phyloP scores from a whole-genome alignment of 2,329 filamentous ascomycete species.

The Fusarium sp. region DNA sequence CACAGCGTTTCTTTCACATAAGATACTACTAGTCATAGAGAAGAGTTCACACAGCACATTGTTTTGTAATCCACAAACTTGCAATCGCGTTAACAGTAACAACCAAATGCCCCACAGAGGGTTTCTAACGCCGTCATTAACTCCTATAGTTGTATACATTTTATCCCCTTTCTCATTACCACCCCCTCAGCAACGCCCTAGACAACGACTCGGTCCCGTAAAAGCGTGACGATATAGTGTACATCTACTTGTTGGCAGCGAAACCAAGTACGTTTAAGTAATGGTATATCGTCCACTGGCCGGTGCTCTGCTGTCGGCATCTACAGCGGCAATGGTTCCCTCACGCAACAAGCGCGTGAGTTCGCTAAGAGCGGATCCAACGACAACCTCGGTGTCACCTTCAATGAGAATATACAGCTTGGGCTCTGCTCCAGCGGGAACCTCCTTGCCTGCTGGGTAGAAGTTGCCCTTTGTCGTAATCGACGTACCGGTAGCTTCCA shows the following conservation, averaged over 20 bases:
- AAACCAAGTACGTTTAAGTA: constrained; percentile 62
- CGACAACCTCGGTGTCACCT: constrained; percentile 92
- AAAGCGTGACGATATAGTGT: background rate
- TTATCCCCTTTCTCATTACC: constrained; percentile 2
- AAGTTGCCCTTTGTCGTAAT: constrained; percentile 98
- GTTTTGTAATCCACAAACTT: background rate
- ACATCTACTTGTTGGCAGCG: background rate
- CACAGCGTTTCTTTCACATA: background rate
- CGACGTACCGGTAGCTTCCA: constrained; percentile 92
- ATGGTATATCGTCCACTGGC: constrained; percentile 88
- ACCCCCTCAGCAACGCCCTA: constrained; percentile 5
- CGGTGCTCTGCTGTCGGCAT: constrained; percentile 83
- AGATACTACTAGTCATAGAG: background rate
- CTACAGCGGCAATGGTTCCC: constrained; percentile 87
- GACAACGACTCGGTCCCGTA: background rate
- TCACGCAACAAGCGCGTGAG: constrained; percentile 89
- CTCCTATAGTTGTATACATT: constrained; percentile 29
- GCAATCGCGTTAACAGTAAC: background rate
- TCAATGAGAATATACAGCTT: constrained; percentile 98
- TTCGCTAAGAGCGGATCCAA: constrained; percentile 90
- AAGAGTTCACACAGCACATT: background rate
- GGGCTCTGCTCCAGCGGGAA: constrained; percentile 78
- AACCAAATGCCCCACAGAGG: constrained; percentile 7
- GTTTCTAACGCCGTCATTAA: constrained; percentile 24
- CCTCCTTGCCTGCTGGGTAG: constrained; percentile 84